Conservation (phyloP, 768 basidiomycete species). For the Lactarius vividus region DNA sequence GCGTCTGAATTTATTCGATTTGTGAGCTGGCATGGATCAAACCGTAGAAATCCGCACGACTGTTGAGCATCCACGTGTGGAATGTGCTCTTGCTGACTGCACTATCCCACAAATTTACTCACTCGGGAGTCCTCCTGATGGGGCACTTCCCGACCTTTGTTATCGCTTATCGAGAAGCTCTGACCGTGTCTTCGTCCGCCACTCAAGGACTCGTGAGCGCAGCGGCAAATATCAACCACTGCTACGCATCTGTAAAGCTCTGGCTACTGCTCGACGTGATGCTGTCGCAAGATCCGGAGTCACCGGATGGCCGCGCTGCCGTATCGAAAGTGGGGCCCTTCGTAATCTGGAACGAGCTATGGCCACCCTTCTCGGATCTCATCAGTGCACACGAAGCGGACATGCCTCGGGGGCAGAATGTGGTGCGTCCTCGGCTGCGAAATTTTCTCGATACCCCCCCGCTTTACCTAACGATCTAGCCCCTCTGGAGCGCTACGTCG, state of each 20-base stretch:
- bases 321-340: conserved; percentile 33
- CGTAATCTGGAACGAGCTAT: conserved; percentile 72
- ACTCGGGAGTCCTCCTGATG: conserved; percentile 45
- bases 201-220: conserved; percentile 44
- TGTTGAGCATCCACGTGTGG: conserved; percentile 56
- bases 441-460: conserved; percentile 4
- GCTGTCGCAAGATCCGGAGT: conserved; percentile 14
- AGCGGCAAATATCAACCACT: conserved; percentile 56
- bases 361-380: conserved; percentile 65
- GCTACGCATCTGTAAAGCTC: conserved; percentile 64
- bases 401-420: conserved; percentile 38
- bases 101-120: conserved; percentile 39
- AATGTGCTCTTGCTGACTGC: conserved; percentile 58
- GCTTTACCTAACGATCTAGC: conserved; percentile 36
- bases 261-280: conserved; percentile 63
- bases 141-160: conserved; percentile 52
- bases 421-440: conserved; percentile 27
- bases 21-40: background rate
- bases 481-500: conserved; percentile 51
- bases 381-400: conserved; percentile 50
- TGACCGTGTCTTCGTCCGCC: conserved; percentile 34
- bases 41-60: conserved; percentile 14
- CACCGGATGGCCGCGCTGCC: conserved; percentile 13
- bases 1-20: background rate
- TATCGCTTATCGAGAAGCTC: conserved; percentile 40